phyloP scores from a whole-genome alignment of 108 stramenopile genomes.

The Skeletonema grethae region DNA sequence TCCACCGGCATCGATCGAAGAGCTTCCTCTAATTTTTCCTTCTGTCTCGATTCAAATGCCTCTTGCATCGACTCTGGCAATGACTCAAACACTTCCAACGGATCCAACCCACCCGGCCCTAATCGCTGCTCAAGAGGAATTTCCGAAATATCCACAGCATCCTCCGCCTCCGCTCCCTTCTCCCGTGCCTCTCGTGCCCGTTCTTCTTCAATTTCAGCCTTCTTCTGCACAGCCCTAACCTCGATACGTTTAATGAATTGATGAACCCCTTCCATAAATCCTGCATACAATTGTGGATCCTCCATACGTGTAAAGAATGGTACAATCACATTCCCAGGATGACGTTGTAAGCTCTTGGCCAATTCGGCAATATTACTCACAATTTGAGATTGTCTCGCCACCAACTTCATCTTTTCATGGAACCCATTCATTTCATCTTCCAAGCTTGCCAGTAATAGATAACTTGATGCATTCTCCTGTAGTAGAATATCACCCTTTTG shows the following conservation, averaged over 20 bases:
- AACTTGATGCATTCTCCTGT: conserved; percentile 96
- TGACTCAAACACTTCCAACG: conserved; percentile 93
- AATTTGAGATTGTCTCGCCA: conserved; percentile 91
- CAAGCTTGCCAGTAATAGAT: conserved; percentile 90
- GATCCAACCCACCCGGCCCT: conserved; percentile 97
- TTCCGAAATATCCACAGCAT: conserved; percentile 68
- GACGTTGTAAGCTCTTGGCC: conserved; percentile 86
- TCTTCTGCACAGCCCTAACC: conserved; percentile 90
- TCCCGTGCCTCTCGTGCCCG: conserved; percentile 46
- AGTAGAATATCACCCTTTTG: conserved; percentile 88
- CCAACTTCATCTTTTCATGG: conserved; percentile 93
- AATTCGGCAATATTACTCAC: conserved; percentile 97
- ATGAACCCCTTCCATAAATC: conserved; percentile 83
- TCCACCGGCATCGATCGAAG: conserved; percentile 74
- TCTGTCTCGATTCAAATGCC: conserved; percentile 92
- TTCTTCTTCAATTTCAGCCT: conserved; percentile 90
- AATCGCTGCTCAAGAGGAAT: conserved; percentile 84
- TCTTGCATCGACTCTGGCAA: conserved; percentile 88
- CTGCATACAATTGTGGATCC: conserved; percentile 74
- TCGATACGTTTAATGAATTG: conserved; percentile 87
- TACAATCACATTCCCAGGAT: conserved; percentile 96
- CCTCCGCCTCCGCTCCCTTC: conserved; percentile 54
- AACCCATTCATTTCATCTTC: conserved; percentile 99
- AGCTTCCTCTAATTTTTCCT: conserved; percentile 77
- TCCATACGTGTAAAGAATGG: conserved; percentile 92